Evolutionary conservation across 352 stramenopile genomes (phyloP).

Genomic region (Globisporangium polare): DNA sequence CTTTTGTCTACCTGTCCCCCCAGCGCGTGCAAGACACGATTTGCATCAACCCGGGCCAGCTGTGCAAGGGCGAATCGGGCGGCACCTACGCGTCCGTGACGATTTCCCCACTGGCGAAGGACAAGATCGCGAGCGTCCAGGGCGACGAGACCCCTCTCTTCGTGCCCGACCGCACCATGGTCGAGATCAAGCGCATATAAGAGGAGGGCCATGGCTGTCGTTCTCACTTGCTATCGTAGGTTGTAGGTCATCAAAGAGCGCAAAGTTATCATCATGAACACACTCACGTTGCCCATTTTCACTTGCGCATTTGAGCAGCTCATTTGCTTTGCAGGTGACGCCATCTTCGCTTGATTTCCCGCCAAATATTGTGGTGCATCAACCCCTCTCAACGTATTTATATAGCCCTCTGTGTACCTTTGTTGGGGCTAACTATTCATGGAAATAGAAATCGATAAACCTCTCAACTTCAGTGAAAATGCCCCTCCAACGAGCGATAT

Average conservation of each 20-base stretch:
- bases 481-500: background rate
- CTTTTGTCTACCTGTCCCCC: slow-evolving; percentile 12
- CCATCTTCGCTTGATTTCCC: background rate
- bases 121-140: slow-evolving; percentile 52
- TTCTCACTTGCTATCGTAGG: background rate
- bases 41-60: slow-evolving; percentile 93
- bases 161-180: slow-evolving; percentile 84
- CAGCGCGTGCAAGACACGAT: slow-evolving; percentile 90
- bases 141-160: slow-evolving; percentile 58
- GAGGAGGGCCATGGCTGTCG: background rate
- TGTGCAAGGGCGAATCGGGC: slow-evolving; percentile 92
- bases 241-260: background rate
- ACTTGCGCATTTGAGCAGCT: background rate
- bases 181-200: slow-evolving; percentile 92
- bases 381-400: too few relatives aligned
- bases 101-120: slow-evolving; percentile 86
- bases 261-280: background rate
- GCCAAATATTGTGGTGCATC: background rate
- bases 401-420: background rate
- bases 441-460: background rate
- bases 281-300: background rate
- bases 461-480: background rate
- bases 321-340: background rate
- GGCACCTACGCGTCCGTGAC: slow-evolving; percentile 93
- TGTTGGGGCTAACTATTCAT: background rate